Conservation (phyloP, 2,329 filamentous ascomycete genomes). For the Verticillium klebahnii region DNA sequence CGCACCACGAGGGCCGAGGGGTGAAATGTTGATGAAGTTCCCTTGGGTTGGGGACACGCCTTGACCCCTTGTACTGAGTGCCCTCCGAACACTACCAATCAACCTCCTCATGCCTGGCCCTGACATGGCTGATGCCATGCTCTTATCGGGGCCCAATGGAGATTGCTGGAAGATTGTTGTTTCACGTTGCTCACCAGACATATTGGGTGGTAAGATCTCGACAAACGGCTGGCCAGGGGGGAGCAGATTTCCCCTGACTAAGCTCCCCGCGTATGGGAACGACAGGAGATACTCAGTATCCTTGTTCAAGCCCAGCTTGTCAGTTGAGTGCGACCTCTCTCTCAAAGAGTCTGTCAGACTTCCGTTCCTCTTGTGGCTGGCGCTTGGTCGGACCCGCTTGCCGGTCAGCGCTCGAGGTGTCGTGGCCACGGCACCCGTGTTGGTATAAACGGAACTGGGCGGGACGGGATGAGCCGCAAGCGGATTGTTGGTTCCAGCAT, state of each 20-base stretch:
- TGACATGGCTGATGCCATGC: slow-evolving; percentile 53
- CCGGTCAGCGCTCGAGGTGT: slow-evolving; percentile 55
- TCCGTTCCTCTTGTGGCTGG: slow-evolving; percentile 67
- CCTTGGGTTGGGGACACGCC: slow-evolving; percentile 38
- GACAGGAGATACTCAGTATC: slow-evolving; percentile 56
- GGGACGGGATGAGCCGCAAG: slow-evolving; percentile 50
- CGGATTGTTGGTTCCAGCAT: slow-evolving; percentile 33
- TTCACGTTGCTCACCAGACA: slow-evolving; percentile 41
- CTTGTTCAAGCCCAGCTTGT: slow-evolving; percentile 42
- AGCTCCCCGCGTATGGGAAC: slow-evolving; percentile 69
- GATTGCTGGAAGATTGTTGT: slow-evolving; percentile 47
- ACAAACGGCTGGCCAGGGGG: slow-evolving; percentile 81
- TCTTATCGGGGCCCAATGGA: slow-evolving; percentile 30
- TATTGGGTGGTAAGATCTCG: slow-evolving; percentile 54
- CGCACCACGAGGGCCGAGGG: slow-evolving; percentile 45
- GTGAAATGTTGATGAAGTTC: slow-evolving; percentile 43
- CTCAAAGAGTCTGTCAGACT: slow-evolving; percentile 83
- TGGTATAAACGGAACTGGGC: slow-evolving; percentile 42
- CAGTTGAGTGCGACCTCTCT: slow-evolving; percentile 49
- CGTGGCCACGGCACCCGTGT: slow-evolving; percentile 47
- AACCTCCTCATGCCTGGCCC: slow-evolving; percentile 79
- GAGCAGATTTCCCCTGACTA: slow-evolving; percentile 82
- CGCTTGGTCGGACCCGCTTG: slow-evolving; percentile 51
- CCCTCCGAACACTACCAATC: slow-evolving; percentile 79
- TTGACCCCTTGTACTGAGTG: slow-evolving; percentile 59